These are phyloP conservation scores for Aspergillus spinulosporus DNA, from an alignment of 2,329 filamentous ascomycete genomes.

Conservation along the genomic window DNA sequence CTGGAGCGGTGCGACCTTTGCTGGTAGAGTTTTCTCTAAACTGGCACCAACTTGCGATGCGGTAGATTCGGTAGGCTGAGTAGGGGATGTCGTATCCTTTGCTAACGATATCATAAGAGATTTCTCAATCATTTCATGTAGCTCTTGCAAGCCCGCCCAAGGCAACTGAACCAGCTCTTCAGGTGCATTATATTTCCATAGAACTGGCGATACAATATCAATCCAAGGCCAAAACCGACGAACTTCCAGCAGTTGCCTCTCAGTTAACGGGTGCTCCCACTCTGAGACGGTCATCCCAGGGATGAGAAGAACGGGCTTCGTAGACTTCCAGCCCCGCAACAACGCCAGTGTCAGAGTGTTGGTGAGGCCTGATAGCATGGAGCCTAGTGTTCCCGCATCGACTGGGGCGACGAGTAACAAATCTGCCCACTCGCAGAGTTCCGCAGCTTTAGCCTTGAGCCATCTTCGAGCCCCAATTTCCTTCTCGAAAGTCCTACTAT, in stretches of 20 bases:
- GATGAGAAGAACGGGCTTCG: conserved; percentile 80
- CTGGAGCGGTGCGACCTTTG: conserved; percentile 35
- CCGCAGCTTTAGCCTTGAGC: conserved; percentile 48
- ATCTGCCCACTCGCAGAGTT: conserved; percentile 84
- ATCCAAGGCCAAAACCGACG: conserved; percentile 85
- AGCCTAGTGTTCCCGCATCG: conserved; percentile 78
- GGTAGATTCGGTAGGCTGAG: conserved; percentile 11
- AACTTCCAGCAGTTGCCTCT: conserved; percentile 82
- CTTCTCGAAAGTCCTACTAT: conserved; percentile 41
- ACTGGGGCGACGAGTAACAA: conserved; percentile 81
- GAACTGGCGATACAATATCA: conserved; percentile 72
- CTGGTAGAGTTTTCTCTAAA: conserved; percentile 49
- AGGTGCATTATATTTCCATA: conserved; percentile 73
- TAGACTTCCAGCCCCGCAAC: conserved; percentile 80
- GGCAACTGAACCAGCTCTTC: conserved; percentile 51
- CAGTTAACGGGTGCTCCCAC: conserved; percentile 89
- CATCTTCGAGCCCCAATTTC: conserved; percentile 41
- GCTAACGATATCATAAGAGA: conserved; percentile 20
- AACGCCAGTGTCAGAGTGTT: conserved; percentile 80
- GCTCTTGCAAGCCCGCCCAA: conserved; percentile 49
- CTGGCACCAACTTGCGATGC: background rate
- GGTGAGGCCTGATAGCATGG: conserved; percentile 82
- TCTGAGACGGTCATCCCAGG: conserved; percentile 86
- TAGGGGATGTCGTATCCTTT: conserved; percentile 11
- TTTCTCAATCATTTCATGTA: conserved; percentile 35